Evolutionary conservation across 768 basidiomycete species (phyloP).

Genomic region (Panellus pusillus): DNA sequence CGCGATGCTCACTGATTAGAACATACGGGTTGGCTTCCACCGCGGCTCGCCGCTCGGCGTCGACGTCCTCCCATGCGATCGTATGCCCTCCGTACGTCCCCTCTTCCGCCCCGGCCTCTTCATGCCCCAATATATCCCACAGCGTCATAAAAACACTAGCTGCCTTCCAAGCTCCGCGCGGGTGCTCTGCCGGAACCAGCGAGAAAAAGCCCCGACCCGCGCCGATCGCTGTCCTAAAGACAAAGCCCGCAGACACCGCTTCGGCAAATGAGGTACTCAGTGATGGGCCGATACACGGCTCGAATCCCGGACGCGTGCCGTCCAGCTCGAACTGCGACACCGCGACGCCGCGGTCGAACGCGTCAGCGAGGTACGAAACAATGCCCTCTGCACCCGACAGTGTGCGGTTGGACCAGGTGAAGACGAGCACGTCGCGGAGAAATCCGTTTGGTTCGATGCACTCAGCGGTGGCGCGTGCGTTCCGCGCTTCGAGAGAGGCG

Average conservation of each 20-base stretch:
- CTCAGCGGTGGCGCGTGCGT: not conserved
- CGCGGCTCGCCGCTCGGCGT: conserved; percentile 28
- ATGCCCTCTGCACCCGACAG: not conserved
- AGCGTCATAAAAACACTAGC: conserved; percentile 23
- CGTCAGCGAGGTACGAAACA: not conserved
- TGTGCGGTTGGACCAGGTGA: conserved; percentile 6
- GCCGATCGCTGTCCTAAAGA: too few relatives aligned
- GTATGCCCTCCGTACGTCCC: conserved; percentile 30
- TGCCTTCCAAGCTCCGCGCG: too few relatives aligned
- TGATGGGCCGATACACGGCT: not conserved
- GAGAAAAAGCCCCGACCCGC: too few relatives aligned
- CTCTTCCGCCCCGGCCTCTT: conserved; percentile 26
- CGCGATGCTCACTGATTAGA: conserved; percentile 27
- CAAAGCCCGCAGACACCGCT: too few relatives aligned
- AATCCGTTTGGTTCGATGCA: not conserved
- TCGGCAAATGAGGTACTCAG: not conserved
- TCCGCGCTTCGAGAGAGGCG: not conserved
- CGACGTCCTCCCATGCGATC: conserved; percentile 28
- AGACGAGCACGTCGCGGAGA: conserved; percentile 5
- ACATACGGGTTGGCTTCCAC: conserved; percentile 33
- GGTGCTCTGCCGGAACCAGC: too few relatives aligned
- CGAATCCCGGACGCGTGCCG: not conserved
- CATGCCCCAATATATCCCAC: conserved; percentile 28
- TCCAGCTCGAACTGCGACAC: not conserved
- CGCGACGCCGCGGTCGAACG: not conserved